Conservation (phyloP, 78 protist species). For the Andalucia godoyi region DNA sequence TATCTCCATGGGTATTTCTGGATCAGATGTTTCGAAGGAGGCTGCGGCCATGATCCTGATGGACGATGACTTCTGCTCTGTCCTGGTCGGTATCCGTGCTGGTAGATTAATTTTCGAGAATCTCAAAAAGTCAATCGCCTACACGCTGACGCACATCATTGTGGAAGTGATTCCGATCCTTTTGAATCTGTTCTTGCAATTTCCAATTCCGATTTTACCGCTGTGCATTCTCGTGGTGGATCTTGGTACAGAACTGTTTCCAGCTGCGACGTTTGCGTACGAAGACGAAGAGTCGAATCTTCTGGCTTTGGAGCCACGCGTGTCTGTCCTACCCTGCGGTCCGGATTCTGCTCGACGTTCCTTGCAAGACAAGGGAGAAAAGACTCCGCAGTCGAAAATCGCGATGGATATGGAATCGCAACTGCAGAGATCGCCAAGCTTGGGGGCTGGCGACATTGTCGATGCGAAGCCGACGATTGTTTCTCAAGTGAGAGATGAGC, state of each 20-base stretch:
- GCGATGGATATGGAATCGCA: no score
- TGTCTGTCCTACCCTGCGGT: no score
- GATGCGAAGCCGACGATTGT: no score
- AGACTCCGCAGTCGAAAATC: no score
- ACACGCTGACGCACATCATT: background rate
- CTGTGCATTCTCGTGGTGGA: background rate
- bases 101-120: background rate
- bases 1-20: slow-evolving; percentile 4
- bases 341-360: no score
- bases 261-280: no score
- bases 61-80: slow-evolving; percentile 42
- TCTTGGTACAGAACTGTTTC: background rate
- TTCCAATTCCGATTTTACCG: background rate
- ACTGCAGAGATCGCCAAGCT: no score
- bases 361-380: no score
- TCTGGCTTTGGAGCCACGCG: no score
- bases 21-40: slow-evolving; percentile 4
- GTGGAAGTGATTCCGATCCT: background rate
- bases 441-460: no score
- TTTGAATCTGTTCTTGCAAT: background rate
- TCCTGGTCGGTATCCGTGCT: slow-evolving; percentile 17
- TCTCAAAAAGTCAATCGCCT: slow-evolving; percentile 9
- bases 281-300: no score
- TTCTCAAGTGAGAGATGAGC: no score
- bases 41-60: slow-evolving; percentile 22